Conservation (phyloP, 2,329 filamentous ascomycete genomes). For the Colletotrichum camelliae region DNA sequence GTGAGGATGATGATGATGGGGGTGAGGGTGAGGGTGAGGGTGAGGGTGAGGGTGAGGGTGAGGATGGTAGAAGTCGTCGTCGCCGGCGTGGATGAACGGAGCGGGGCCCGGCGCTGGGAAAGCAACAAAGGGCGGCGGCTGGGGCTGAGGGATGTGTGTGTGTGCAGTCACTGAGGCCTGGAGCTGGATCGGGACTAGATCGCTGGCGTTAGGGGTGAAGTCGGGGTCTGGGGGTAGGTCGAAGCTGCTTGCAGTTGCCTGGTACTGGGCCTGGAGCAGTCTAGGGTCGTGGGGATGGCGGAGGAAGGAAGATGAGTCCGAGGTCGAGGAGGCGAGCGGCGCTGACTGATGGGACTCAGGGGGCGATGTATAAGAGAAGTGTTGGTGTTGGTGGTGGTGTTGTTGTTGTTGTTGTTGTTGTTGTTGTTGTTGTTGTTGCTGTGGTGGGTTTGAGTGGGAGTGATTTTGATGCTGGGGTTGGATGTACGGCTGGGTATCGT, state of each 20-base stretch:
- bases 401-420: background rate
- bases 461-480: background rate
- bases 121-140: background rate
- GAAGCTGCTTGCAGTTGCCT: background rate
- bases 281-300: constrained; percentile 22
- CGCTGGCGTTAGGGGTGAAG: background rate
- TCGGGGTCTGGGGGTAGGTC: background rate
- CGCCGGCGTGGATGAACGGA: background rate
- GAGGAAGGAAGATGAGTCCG: constrained; percentile 1
- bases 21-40: background rate
- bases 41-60: background rate
- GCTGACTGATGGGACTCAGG: background rate
- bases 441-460: background rate
- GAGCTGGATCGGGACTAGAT: constrained; percentile 14
- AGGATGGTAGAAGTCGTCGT: background rate
- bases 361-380: background rate
- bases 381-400: background rate
- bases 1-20: background rate
- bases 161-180: background rate
- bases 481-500: background rate
- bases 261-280: constrained; percentile 18
- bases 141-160: background rate
- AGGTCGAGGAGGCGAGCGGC: background rate
- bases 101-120: background rate
- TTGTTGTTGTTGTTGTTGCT: background rate